These are phyloP conservation scores for Scutellaria minor DNA, from an alignment of 257 asterid species.

Conservation along the genomic window DNA sequence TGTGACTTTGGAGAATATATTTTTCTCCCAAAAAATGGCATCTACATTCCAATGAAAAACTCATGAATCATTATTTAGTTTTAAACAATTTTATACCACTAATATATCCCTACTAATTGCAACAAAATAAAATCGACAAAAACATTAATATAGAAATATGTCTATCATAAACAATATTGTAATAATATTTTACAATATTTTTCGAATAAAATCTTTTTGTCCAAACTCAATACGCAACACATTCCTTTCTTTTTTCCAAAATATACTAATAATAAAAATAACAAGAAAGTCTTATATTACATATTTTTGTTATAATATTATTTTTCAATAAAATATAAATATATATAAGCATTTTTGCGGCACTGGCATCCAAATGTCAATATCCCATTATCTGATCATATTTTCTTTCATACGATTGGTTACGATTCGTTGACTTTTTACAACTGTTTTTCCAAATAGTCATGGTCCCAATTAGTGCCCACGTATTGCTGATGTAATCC, in stretches of 20 bases:
- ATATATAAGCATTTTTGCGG: slow-evolving; percentile 5
- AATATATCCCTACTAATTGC: not conserved
- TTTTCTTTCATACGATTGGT: slow-evolving; percentile 23
- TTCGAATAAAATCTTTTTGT: not conserved
- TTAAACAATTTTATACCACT: not conserved
- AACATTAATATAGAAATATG: not conserved
- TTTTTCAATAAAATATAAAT: not conserved
- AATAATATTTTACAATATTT: not conserved
- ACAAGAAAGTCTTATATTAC: not conserved
- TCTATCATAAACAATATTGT: not conserved
- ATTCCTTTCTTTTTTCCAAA: too few relatives aligned
- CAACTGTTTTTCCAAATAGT: not conserved
- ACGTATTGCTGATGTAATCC: slow-evolving; percentile 30
- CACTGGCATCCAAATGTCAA: slow-evolving; percentile 31
- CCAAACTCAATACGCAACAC: not conserved
- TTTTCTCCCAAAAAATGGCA: too few relatives aligned
- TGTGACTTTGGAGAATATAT: too few relatives aligned
- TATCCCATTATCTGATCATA: not conserved
- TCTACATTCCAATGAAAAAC: too few relatives aligned
- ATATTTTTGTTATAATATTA: not conserved
- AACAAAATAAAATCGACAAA: not conserved
- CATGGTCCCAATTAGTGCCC: slow-evolving; percentile 19
- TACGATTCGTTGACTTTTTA: slow-evolving; percentile 34
- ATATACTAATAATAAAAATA: too few relatives aligned
- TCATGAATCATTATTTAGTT: not conserved